These are phyloP conservation scores for Pseudogymnoascus sp. DNA, from an alignment of 2,329 filamentous ascomycete species.

Conservation along the genomic window DNA sequence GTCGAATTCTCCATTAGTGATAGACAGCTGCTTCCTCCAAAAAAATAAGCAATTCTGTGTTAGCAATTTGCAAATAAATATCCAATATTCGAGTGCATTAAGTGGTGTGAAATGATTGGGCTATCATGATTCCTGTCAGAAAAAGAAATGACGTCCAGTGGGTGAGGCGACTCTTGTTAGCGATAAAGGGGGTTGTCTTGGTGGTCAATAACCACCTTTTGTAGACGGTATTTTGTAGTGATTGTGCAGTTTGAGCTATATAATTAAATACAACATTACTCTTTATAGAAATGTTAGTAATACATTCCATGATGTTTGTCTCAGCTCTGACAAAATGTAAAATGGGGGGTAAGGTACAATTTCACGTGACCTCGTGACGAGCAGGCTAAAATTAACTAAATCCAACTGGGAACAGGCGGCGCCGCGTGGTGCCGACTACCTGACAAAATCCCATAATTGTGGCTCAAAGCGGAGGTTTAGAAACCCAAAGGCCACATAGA, in stretches of 20 bases:
- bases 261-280: not conserved
- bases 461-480: not conserved
- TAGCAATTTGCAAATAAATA: not conserved
- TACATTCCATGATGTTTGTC: not conserved
- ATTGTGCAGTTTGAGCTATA: not conserved
- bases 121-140: not conserved
- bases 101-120: not conserved
- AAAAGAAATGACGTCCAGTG: slow-evolving; percentile 7
- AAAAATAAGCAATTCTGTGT: not conserved
- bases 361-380: not conserved
- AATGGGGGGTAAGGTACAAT: not conserved
- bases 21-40: not conserved
- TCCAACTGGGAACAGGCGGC: slow-evolving; percentile 4
- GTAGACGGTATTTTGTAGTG: not conserved
- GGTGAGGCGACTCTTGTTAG: not conserved
- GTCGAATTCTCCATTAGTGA: not conserved
- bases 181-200: slow-evolving; percentile 2
- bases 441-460: slow-evolving; percentile 7
- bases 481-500: slow-evolving; percentile 9
- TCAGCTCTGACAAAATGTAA: not conserved
- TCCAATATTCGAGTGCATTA: not conserved
- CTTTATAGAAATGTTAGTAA: not conserved
- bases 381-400: not conserved
- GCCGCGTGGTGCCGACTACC: slow-evolving; percentile 6
- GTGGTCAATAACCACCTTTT: not conserved